Base-by-base conservation (phyloP, 2,329 filamentous ascomycete species). In the Scolecobasidium constrictum region DNA sequence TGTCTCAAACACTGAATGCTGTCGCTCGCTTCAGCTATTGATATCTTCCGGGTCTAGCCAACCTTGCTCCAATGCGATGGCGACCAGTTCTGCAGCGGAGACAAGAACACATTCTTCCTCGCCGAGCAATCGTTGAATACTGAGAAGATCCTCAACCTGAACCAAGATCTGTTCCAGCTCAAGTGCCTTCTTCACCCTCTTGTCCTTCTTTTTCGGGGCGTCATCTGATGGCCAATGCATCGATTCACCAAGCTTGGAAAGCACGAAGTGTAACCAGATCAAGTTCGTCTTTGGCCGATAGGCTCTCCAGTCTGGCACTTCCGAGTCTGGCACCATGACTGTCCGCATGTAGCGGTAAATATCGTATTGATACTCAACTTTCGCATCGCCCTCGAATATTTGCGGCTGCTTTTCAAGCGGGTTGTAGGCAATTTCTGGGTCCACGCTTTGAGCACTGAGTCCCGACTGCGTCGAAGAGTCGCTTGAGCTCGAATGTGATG, bases 231-330 rank as follows among this genome's bases (percentile, higher is more conserved):
- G 22, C 18, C 12, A 43, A 16, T 18, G 37, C n/a, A 69, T 46
- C 41, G 66, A 57, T 35, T 58, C 52, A 18, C 79, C 56, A 1
- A 82, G 62, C 49, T 71, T 72, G 46, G 69, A 66, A 11, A 81
- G 64, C 4, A 82, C 58, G 52, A 78, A 78, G 39, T 77, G 69
- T 17, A 78, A 57, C 78, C 78, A 82, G 12, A 80, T 63, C 12
- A 79, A 62, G 49, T 81, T 82, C 2, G 77, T 79, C 43, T 67
- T 65, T 3, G 78, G 76, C 31, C 71, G 66, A 53, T 72, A 81
- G 21, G 64, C 56, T 9, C 61, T 56, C 76, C 77, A 81, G 34
- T 52, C 47, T 39, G 44, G 6, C 31, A 42, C 48, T 9, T 23
- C 40, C 12, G 38, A 22, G n/a, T 48, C 49, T 35, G 51, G 49